Evolutionary conservation across 305 asterid genomes (phyloP).

Genomic region (Caryopteris hybrid): DNA sequence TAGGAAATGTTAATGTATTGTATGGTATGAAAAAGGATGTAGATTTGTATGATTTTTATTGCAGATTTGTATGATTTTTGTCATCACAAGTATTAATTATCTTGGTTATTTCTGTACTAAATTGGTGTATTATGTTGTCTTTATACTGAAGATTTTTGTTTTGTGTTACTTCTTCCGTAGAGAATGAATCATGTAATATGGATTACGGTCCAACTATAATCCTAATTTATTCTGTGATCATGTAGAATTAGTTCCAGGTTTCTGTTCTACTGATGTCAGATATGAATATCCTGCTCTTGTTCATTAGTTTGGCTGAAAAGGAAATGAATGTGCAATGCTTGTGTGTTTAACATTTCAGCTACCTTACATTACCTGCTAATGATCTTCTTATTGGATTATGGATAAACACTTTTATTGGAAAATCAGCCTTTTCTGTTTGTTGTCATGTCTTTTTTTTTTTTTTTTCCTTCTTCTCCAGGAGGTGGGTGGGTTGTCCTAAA

Average conservation of each 20-base stretch:
- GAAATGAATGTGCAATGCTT: too few relatives aligned
- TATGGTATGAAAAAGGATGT: too few relatives aligned
- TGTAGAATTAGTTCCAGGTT: neutral
- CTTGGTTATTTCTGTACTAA: neutral
- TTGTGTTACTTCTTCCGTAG: neutral
- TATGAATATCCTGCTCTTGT: neutral
- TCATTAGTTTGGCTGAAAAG: neutral
- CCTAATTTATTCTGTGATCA: neutral
- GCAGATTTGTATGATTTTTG: too few relatives aligned
- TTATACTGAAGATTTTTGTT: neutral
- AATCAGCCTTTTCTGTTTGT: neutral
- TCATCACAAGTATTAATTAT: too few relatives aligned
- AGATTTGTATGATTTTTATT: neutral
- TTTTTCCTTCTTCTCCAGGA: neutral
- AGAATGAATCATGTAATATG: neutral
- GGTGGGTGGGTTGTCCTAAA: neutral
- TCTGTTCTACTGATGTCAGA: neutral
- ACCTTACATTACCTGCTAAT: too few relatives aligned
- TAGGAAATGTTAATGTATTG: too few relatives aligned
- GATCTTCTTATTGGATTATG: neutral
- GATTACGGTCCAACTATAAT: neutral
- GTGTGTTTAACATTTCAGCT: too few relatives aligned
- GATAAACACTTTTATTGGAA: neutral
- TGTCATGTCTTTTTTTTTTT: neutral
- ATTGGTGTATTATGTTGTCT: neutral